Base-by-base conservation (phyloP, 164 flowering plant species). In the Tinospora cordifolia region DNA sequence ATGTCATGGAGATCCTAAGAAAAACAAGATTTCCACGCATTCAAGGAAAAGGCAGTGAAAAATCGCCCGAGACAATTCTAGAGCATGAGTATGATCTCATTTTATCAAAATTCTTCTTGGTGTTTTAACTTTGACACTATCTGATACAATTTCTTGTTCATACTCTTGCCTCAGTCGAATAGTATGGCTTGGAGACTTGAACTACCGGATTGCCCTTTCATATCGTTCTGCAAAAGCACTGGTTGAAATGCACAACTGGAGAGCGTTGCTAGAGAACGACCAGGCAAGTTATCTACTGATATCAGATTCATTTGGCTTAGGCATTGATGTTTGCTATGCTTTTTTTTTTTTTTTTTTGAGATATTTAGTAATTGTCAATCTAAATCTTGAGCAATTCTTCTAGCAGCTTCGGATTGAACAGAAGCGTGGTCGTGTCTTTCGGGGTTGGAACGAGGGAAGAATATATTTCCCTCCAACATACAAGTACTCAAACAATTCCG, bases 151-250 rank as follows among this genome's bases (percentile, higher is more conserved):
- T 58, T 15, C 21, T 57, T 65, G 8, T 4, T 66, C 7, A 26
- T 57, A 24, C 14, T 71, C n/a, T 78, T 67, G 60, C 19, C 83
- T 47, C 74, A 92, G 99, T 80, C 94, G 97, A 74, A 77, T 94
- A 21, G 89, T 94, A 67, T 94, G 98, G 98, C 95, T 94, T 44
- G 98, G 98, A 49, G 99, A 94, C 75, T 83, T 94, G 79, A 94
- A 92, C 76, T 94, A 94, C 66, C 87, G 98, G 40, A 89, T 94
- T 63, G 90, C 98, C 5, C 86, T 92, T 19, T 89, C 98, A 17
- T 92, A 94, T 81, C 92, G 91, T 10, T 78, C 83, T 75, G 96
- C 94, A 25, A 94, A 94, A 80, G 93, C 98, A 66, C 94, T 92
- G 63, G 98, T 94, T 24, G 98, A 94, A 81, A 94, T 92, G 99